Conservation (phyloP, 352 stramenopile genomes). For the Pythium phragmiticola region DNA sequence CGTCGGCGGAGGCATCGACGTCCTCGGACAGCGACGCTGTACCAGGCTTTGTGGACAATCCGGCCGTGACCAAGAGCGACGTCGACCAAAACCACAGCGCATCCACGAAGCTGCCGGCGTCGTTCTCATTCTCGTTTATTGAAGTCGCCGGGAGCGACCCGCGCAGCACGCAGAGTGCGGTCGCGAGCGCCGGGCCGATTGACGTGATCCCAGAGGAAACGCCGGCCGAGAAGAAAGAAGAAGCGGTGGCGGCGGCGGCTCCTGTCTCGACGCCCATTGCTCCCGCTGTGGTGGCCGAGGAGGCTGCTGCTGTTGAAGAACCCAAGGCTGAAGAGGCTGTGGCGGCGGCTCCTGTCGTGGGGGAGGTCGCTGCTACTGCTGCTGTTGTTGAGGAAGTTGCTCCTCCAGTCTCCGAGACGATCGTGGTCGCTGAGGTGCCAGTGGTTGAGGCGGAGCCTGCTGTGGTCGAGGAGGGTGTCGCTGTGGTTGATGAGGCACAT, state of each 20-base stretch:
- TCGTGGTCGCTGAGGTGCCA: neutral
- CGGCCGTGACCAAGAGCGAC: conserved; percentile 19
- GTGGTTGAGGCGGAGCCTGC: neutral
- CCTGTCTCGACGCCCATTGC: neutral
- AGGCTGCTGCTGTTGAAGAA: conserved; percentile 9
- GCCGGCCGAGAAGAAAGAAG: neutral
- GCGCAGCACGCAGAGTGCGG: conserved; percentile 12
- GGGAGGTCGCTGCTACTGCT: neutral
- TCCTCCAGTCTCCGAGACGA: neutral
- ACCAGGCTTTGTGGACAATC: conserved; percentile 41
- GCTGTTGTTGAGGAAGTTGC: neutral
- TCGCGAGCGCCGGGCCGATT: conserved; percentile 8
- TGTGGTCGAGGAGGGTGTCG: conserved; percentile 1
- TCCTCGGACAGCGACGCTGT: conserved; percentile 47
- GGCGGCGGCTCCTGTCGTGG: neutral
- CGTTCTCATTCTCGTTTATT: conserved; percentile 77
- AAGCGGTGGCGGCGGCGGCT: neutral
- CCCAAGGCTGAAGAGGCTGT: neutral
- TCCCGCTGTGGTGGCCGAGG: neutral
- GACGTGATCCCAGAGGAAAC: conserved; percentile 22
- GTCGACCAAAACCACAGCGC: conserved; percentile 12
- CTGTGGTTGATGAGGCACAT: conserved; percentile 11
- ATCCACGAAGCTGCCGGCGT: conserved; percentile 29
- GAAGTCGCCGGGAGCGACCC: conserved; percentile 37
- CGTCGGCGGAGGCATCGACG: neutral